A percentile compares a stretch with the other conserved stretches of the same genome.
Evolutionary conservation across 2,329 filamentous ascomycete species (phyloP).

Genomic region (Thielaviopsis cerberus): DNA sequence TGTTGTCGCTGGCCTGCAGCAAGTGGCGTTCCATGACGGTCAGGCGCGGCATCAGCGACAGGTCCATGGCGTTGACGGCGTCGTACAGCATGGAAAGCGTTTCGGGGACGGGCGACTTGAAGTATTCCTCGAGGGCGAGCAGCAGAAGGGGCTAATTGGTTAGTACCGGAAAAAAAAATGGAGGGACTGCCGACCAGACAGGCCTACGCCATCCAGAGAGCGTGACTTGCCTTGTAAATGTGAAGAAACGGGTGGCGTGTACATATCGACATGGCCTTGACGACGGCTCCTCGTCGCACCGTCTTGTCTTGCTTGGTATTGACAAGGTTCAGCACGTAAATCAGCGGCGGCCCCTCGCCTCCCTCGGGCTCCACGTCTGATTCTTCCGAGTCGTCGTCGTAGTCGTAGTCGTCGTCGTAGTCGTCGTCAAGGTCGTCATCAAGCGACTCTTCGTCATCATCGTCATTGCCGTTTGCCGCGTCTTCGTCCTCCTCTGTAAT

Average conservation of each 20-base stretch:
- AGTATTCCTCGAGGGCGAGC: constrained; percentile 87
- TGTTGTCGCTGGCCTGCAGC: constrained; percentile 76
- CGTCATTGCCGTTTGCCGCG: constrained; percentile 25
- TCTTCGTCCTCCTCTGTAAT: constrained; percentile 26
- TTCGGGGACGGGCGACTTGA: constrained; percentile 73
- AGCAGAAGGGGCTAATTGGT: constrained; percentile 57
- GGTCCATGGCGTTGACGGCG: constrained; percentile 88
- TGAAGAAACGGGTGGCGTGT: constrained; percentile 93
- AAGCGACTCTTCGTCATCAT: constrained; percentile 29
- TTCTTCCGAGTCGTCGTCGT: constrained; percentile 35
- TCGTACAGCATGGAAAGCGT: constrained; percentile 79
- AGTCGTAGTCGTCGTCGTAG: constrained; percentile 32
- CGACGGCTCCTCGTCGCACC: constrained; percentile 79
- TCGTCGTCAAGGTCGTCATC: constrained; percentile 25
- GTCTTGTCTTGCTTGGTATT: constrained; percentile 95
- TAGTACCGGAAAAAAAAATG: neutral
- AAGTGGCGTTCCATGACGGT: constrained; percentile 71
- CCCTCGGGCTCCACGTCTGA: constrained; percentile 46
- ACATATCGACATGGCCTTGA: constrained; percentile 98
- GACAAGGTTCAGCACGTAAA: constrained; percentile 92
- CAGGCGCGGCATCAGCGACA: constrained; percentile 77
- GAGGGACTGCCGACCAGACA: too few species aligned
- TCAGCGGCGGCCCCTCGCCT: constrained; percentile 71
- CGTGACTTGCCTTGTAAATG: constrained; percentile 76
- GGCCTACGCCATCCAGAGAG: neutral